Conservation (phyloP, 1,284 basidiomycete species). For the Leccinum ponderosum region DNA sequence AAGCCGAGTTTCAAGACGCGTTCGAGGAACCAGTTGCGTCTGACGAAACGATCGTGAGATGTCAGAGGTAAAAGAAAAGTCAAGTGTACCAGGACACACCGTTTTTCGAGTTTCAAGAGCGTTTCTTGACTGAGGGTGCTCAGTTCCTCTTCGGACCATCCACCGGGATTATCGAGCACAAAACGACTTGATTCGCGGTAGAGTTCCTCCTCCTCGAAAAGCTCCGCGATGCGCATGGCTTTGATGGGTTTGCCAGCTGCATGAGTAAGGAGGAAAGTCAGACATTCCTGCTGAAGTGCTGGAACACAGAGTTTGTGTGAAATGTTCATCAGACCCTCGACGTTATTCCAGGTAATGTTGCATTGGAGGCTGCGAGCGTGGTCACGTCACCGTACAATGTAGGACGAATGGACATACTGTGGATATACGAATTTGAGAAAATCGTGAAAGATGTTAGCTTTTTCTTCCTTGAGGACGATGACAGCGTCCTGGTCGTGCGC, state of each 20-base stretch:
- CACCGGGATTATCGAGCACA: slow-evolving; percentile 86
- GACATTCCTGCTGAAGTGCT: slow-evolving; percentile 76
- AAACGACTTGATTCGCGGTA: slow-evolving; percentile 89
- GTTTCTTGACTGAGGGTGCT: slow-evolving; percentile 79
- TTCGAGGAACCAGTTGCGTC: slow-evolving; percentile 92
- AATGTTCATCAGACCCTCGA: slow-evolving; percentile 85
- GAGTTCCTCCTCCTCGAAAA: slow-evolving; percentile 84
- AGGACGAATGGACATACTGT: slow-evolving; percentile 50
- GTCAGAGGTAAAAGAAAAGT: not conserved
- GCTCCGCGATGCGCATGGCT: slow-evolving; percentile 87
- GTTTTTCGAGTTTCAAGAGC: slow-evolving; percentile 83
- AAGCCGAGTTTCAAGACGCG: slow-evolving; percentile 89
- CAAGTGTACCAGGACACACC: slow-evolving; percentile 42
- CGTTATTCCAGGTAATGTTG: slow-evolving; percentile 92
- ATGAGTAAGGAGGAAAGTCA: slow-evolving; percentile 85
- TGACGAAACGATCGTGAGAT: slow-evolving; percentile 26
- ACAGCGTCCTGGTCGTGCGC: slow-evolving; percentile 64
- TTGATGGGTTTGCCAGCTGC: slow-evolving; percentile 89
- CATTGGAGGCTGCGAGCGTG: slow-evolving; percentile 66
- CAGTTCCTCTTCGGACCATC: slow-evolving; percentile 82
- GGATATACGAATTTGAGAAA: slow-evolving; percentile 87
- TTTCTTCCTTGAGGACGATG: slow-evolving; percentile 81
- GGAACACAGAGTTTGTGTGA: slow-evolving; percentile 84
- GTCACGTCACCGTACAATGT: slow-evolving; percentile 4
- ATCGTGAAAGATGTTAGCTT: slow-evolving; percentile 81